These are phyloP conservation scores for Serendipita sp. DNA, from an alignment of 768 basidiomycete genomes.

Conservation along the genomic window DNA sequence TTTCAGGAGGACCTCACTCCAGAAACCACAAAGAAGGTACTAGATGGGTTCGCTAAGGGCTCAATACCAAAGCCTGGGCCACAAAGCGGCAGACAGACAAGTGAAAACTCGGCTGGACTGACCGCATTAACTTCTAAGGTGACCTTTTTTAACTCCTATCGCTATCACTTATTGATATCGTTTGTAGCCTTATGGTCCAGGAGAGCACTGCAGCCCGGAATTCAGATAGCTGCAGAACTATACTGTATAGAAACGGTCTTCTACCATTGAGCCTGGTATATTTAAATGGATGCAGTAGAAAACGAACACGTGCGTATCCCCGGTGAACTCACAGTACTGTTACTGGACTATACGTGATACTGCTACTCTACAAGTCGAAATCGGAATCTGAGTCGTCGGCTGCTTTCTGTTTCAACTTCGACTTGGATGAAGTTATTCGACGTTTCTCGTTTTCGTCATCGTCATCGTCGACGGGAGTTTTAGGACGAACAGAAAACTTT, in stretches of 20 bases:
- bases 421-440: background rate
- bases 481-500: conserved; percentile 44
- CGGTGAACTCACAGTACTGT: too few species aligned
- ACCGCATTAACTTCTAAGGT: conserved; percentile 68
- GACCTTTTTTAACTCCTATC: conserved; percentile 8
- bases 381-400: conserved; percentile 37
- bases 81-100: conserved; percentile 70
- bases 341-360: too few species aligned
- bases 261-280: background rate
- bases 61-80: conserved; percentile 87
- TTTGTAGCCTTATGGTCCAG: conserved; percentile 81
- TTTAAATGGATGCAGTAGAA: background rate
- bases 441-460: conserved; percentile 5
- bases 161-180: background rate
- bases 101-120: conserved; percentile 84
- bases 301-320: too few species aligned
- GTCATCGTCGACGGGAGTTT: conserved; percentile 21
- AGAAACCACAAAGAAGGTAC: conserved; percentile 56
- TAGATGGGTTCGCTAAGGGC: conserved; percentile 64
- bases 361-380: conserved; percentile 33
- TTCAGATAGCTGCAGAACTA: conserved; percentile 33
- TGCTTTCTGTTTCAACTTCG: conserved; percentile 10
- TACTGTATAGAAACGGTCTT: background rate
- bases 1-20: conserved; percentile 70
- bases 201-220: conserved; percentile 73